Evolutionary conservation across 257 asterid genomes (phyloP), one percentile per base, ranked within the genome.

Genomic region (Schizonepeta tenuifolia): DNA sequence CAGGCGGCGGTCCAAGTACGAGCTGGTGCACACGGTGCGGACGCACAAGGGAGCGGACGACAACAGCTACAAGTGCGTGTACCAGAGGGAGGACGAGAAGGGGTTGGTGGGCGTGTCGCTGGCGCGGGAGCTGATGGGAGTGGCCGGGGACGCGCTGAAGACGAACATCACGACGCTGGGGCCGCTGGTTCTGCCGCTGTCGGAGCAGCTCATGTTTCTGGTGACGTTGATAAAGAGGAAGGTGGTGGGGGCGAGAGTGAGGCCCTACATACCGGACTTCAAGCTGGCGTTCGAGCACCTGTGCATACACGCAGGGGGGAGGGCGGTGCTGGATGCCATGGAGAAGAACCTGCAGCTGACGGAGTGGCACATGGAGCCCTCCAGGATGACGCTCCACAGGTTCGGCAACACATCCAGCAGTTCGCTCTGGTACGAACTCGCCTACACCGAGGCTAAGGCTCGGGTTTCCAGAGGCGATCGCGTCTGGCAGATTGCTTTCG

Each of bases 341-440:
- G 80, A 86, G 79, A 84, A 86, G 76, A 86, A 86, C 40, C 82
- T 83, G 24, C 81, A 81, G 11, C 81, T 86, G 7, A 78, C 76
- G 0, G 87, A 83, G 65, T 82, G 87, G 86, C 87, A 86, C 78
- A 86, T 86, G 91, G 91, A 86, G 84, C 88, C 91, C 1, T 86
- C 91, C 0, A 49, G 91, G 78, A 86, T 86, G 91, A 83, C 91
- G 3, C 74, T 86, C 75, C 87, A 83, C 38, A 54, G 91, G 22
- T 86, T 86, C 22, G 89, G 90, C 56, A 86, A 86, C 78, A 86
- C 90, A 0, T 86, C 90, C 7, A 86, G 90, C 51, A 86, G 90
- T 33, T 86, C 90, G 0, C 44, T 86, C 61, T 86, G 90, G 90
- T 86, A 86, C 15, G 90, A 86, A 5, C 53, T 86, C 67, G 87